Conservation (phyloP, 1,284 basidiomycete genomes). For the Hemileia vastatrix region DNA sequence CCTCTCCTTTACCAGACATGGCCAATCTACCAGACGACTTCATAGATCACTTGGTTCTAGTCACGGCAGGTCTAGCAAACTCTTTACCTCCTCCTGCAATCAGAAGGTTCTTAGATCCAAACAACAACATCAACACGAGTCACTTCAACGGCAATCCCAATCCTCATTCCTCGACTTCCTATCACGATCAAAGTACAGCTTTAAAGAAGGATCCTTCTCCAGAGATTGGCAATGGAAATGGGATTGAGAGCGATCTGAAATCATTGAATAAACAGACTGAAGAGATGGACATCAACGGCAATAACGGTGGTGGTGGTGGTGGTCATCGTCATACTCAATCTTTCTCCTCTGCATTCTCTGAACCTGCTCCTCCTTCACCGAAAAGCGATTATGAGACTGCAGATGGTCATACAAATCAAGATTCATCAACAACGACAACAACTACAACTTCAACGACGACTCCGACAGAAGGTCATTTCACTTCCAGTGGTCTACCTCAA, state of each 20-base stretch:
- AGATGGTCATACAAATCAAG: background rate
- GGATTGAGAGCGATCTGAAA: background rate
- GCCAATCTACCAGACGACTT: conserved; percentile 34
- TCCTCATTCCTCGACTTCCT: background rate
- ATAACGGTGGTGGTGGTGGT: too few species aligned
- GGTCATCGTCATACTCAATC: background rate
- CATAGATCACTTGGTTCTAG: conserved; percentile 36
- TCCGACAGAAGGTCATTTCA: too few species aligned
- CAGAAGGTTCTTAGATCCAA: background rate
- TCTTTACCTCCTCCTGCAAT: conserved; percentile 27
- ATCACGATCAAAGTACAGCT: background rate
- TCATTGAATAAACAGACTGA: background rate
- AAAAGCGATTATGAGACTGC: background rate
- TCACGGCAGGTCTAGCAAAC: conserved; percentile 35
- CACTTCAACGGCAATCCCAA: background rate
- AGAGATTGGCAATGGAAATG: background rate
- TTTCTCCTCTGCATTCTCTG: background rate
- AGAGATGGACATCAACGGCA: background rate
- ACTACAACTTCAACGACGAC: too few species aligned
- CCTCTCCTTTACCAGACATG: conserved; percentile 31
- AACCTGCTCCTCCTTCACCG: background rate
- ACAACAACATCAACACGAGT: background rate
- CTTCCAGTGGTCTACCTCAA: too few species aligned
- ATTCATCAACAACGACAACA: too few species aligned
- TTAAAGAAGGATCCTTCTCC: background rate